Evolutionary conservation across 345 rosid species (phyloP), one percentile per base, ranked within the genome.

Genomic region (Viola odorata): DNA sequence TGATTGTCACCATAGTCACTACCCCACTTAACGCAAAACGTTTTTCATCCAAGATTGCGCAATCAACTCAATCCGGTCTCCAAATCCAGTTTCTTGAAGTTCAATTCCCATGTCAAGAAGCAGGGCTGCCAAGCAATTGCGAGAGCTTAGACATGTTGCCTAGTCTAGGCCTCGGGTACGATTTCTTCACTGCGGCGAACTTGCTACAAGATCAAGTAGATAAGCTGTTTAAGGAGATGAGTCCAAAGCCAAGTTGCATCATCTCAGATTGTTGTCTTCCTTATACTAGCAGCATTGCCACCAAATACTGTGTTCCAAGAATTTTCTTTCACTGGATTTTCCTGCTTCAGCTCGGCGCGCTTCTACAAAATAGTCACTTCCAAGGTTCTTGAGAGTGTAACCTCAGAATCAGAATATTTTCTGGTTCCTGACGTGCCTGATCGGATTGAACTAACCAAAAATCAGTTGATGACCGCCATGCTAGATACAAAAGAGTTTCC

Each of bases 161-260:
- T 14, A 62, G 67, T 9, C 16, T 23, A 4, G 72, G 57, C 5
- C 23, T 63, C 39, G 54, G 16, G 12, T 36, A 47, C 0, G 62
- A 62, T 7, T 64, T 75, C 55, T 57, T 66, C 55, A 15, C 9
- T 0, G 71, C 65, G 7, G 11, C 58, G 7, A 39, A 53, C 10
- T 12, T 55, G 50, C 65, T 75, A 8, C 71, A 57, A n/a, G 66
- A 40, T 0, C 69, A 68, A 1, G 49, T 75, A 0, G 70, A 69
- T 48, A 37, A 39, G 39, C 41, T 75, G 32, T 40, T 81, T 37
- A 17, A 57, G 12, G 45, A 72, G 12, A 13, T 63, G 5, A 17
- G 36, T 12, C 60, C 78, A 56, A 41, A 54, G 23, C 71, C 77
- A 1, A 54, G 37, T 45, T 82, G 86, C 71, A 55, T 79, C 9